Evolutionary conservation across 192 early-diverging fungal species (phyloP).

Genomic region (Radiomyces spectabilis): DNA sequence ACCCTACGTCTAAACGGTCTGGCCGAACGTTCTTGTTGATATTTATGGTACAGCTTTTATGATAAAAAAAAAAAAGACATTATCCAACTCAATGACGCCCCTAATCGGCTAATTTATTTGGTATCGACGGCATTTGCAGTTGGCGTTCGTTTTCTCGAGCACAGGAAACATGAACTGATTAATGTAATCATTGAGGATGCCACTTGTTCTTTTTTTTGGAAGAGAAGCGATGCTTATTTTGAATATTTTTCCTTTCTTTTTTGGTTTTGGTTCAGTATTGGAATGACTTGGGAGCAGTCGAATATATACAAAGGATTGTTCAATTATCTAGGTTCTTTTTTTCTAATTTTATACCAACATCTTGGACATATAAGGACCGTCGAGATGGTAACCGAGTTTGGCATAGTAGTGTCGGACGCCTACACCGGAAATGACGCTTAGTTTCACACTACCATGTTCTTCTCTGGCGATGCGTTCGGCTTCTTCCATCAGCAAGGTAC

Average conservation of each 20-base stretch:
- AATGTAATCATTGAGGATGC: neutral
- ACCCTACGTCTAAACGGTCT: too few species aligned
- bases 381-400: constrained; percentile 92
- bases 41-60: too few species aligned
- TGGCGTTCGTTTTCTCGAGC: too few species aligned
- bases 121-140: too few species aligned
- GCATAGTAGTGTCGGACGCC: constrained; percentile 97
- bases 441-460: constrained; percentile 91
- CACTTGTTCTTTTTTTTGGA: neutral
- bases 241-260: neutral
- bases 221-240: neutral
- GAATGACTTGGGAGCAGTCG: neutral
- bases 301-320: neutral
- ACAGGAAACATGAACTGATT: neutral
- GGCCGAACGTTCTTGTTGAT: too few species aligned
- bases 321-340: too few species aligned
- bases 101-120: too few species aligned
- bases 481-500: constrained; percentile 98
- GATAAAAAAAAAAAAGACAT: too few species aligned
- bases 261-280: too few species aligned
- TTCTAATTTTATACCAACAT: constrained; percentile 47
- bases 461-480: constrained; percentile 96
- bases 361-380: constrained; percentile 97
- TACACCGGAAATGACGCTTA: constrained; percentile 95
- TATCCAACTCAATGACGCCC: too few species aligned